Base-by-base conservation (phyloP, 1,284 basidiomycete species). In the Phylloboletellus chloephorus region DNA sequence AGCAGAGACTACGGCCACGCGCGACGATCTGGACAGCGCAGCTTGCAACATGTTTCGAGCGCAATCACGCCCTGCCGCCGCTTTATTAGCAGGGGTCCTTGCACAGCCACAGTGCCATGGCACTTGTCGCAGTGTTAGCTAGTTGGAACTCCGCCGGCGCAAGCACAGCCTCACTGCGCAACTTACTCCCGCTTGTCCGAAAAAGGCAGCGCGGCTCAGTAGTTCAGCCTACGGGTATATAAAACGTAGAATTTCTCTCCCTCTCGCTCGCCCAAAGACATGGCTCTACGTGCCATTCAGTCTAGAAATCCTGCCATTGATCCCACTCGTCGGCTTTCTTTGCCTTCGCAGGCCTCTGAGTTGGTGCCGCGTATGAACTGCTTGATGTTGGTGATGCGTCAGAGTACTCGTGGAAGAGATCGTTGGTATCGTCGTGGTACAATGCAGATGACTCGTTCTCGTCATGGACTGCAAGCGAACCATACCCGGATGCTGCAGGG, bases 261-360 rank as follows among this genome's bases (percentile, higher is more conserved):
- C n/a, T n/a, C n/a, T n/a, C n/a, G n/a, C n/a, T n/a, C n/a, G n/a
- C n/a, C n/a, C n/a, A n/a, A n/a, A n/a, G n/a, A n/a, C n/a, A n/a
- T n/a, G n/a, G n/a, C n/a, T n/a, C n/a, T n/a, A n/a, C n/a, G n/a
- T n/a, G n/a, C n/a, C n/a, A n/a, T n/a, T n/a, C 28, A 30, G 19
- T 46, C 68, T 72, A 86, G 55, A 86, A 86, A 56, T 83, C 81
- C 62, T 85, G 79, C 83, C 84, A 88, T 29, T 86, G 82, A 41
- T 75, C 81, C 79, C 82, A 85, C 31, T 76, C 74, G 43, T 72
- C 74, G 30, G 66, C 67, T 56, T 78, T 76, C 47, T 67, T 66
- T 29, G 52, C 51, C 37, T 58, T 55, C 7, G 49, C 49, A 13
- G 60, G 37, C 30, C 51, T 52, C 15, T 54, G 36, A 28, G 56